phyloP scores from a whole-genome alignment of 176 grass and related monocot genomes.

The Echinochloa phyllopogon region DNA sequence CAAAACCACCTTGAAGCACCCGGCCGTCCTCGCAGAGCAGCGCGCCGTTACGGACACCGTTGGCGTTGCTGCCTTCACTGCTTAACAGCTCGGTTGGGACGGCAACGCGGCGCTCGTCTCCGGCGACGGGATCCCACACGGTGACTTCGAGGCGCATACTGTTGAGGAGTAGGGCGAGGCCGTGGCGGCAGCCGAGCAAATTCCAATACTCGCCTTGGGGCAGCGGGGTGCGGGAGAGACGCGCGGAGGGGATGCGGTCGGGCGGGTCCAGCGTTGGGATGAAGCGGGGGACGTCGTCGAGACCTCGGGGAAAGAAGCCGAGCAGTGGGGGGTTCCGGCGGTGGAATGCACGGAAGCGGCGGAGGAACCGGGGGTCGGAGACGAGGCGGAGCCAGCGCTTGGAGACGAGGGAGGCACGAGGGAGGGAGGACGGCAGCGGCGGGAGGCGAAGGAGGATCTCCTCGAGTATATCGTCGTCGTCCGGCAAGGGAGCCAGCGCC shows the following conservation, averaged over 20 bases:
- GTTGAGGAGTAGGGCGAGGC: background rate
- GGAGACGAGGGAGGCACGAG: background rate
- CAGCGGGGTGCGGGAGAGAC: background rate
- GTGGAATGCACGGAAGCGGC: slow-evolving; percentile 10
- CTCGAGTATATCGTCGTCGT: background rate
- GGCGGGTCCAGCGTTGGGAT: background rate
- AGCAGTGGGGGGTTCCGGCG: background rate
- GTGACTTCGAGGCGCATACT: background rate
- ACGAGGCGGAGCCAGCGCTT: background rate
- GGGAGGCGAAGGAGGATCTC: slow-evolving; percentile 9
- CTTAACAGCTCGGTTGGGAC: background rate
- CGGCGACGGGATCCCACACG: background rate
- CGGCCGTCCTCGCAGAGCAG: background rate
- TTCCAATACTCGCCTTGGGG: fast-evolving
- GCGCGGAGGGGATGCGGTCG: background rate
- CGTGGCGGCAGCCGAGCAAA: background rate
- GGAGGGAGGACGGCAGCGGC: background rate
- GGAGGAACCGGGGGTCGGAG: background rate
- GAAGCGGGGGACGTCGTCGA: fast-evolving
- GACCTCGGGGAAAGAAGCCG: background rate
- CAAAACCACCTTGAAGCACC: background rate
- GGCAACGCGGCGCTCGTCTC: background rate
- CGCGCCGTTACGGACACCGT: background rate
- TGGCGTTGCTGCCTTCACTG: background rate
- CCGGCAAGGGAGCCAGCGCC: background rate